Evolutionary conservation across 2,329 filamentous ascomycete species (phyloP), one percentile per base, ranked within the genome.

Genomic region (Sclerotiophoma versabilis): DNA sequence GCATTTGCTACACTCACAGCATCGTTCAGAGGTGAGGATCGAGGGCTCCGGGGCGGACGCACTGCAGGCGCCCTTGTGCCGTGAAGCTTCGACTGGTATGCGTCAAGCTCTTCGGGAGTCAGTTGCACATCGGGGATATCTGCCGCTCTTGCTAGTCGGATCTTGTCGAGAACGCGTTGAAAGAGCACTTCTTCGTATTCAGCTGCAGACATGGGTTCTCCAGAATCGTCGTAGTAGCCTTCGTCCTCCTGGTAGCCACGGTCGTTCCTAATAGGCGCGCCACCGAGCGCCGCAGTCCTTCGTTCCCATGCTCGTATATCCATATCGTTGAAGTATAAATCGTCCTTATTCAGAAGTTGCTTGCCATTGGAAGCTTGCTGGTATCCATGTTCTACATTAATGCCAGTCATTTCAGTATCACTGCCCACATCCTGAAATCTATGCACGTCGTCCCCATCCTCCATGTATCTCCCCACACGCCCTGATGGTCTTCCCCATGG

Each of bases 401-500:
- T 76, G 66, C 77, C 78, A 46, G 75, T 68, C 62, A 77, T 75
- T 76, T 82, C 75, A 65, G 85, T 71, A 62, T 80, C 77, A 59
- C 69, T 75, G 43, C 84, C 86, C 73, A 92, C 66, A 76, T 92
- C 89, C 76, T 91, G 86, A 71, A 92, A 85, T 60, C 81, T 78
- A 66, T 83, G 70, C 51, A 74, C 68, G 48, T 74, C 67, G 26
- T 77, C 68, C 71, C 66, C 68, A 75, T 79, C 81, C 65, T 72
- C 73, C 57, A 68, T 81, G 82, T 78, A 80, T 72, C 71, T 78
- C 77, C 73, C 76, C 69, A 73, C 80, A 79, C 68, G 90, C 90
- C 91, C 90, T 85, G 91, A 90, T 95, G 92, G 92, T 97, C 93
- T 97, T 97, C 93, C 93, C 93, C 91, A 93, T 86, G 83, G 88